Evolutionary conservation across 345 rosid genomes (phyloP).

Genomic region (Lepidium didymum): DNA sequence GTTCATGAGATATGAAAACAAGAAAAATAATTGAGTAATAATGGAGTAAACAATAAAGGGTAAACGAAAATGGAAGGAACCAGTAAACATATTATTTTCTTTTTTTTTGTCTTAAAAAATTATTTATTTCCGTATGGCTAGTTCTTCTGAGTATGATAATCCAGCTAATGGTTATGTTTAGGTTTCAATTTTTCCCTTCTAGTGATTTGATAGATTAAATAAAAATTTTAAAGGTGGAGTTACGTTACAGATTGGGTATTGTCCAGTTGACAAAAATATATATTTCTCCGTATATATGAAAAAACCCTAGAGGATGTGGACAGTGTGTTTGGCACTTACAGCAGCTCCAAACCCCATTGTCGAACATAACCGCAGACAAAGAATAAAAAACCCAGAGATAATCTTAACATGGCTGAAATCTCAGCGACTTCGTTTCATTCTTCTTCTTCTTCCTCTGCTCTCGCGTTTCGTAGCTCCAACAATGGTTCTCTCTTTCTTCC

Average conservation of each 20-base stretch:
- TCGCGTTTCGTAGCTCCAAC: not conserved
- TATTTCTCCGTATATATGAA: not conserved
- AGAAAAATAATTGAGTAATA: not conserved
- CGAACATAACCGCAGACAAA: not conserved
- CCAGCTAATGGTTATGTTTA: no score
- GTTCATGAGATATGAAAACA: no score
- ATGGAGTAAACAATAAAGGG: not conserved
- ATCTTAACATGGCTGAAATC: conserved; percentile 21
- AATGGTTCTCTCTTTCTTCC: conserved; percentile 8
- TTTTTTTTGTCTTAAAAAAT: no score
- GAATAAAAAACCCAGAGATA: not conserved
- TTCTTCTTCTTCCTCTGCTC: conserved; percentile 14
- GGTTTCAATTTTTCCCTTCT: no score
- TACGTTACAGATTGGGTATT: no score
- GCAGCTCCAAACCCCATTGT: not conserved
- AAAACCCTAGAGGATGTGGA: conserved; percentile 18
- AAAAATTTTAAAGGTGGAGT: no score
- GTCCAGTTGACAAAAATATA: no score
- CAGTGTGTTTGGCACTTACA: not conserved
- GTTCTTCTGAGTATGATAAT: no score
- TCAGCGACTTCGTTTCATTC: conserved; percentile 16
- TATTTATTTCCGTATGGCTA: no score
- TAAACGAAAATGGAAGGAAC: no score
- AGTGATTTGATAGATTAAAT: no score
- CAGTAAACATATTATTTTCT: no score